Evolutionary conservation across 305 asterid genomes (phyloP).

Genomic region (Solanum chacoense): DNA sequence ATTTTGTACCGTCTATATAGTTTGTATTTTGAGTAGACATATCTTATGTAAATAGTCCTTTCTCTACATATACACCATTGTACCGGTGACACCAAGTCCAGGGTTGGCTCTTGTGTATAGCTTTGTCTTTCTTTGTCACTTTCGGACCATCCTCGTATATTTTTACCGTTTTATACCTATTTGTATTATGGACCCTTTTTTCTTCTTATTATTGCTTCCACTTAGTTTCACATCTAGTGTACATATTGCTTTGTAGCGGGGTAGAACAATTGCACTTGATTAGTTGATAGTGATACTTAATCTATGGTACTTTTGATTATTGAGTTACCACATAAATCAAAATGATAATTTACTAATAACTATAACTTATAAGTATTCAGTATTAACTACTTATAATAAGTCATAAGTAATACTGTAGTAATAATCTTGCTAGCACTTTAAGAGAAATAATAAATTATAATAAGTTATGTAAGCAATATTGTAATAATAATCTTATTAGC

Average conservation of each 20-base stretch:
- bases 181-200: not conserved
- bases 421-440: not conserved
- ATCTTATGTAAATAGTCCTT: not conserved
- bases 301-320: not conserved
- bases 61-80: too few species aligned
- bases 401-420: too few species aligned
- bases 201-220: not conserved
- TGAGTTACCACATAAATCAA: not conserved
- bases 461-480: too few species aligned
- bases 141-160: not conserved
- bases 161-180: not conserved
- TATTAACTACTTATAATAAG: too few species aligned
- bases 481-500: too few species aligned
- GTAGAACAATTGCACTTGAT: not conserved
- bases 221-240: not conserved
- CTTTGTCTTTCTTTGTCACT: not conserved
- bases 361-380: not conserved
- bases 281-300: not conserved
- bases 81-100: not conserved
- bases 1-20: not conserved
- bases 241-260: not conserved
- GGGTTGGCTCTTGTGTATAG: not conserved
- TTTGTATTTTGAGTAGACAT: too few species aligned
- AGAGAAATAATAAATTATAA: too few species aligned
- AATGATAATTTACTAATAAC: not conserved